Evolutionary conservation across 805 yeast species (phyloP).

Genomic region (Teunomyces barrocoloradensis): DNA sequence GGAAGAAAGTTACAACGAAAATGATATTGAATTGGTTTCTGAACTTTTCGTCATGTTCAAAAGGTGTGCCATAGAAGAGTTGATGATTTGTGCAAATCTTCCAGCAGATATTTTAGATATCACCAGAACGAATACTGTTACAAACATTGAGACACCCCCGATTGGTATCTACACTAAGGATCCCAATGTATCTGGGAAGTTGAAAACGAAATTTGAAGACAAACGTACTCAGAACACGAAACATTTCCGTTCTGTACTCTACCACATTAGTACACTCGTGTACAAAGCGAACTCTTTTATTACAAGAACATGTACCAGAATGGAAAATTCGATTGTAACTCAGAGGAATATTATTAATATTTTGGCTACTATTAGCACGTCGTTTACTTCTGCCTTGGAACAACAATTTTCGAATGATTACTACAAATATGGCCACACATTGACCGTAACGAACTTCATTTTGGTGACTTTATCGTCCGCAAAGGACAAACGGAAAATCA

Average conservation of each 20-base stretch:
- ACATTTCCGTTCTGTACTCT: not conserved
- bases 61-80: constrained; percentile 58
- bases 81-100: constrained; percentile 43
- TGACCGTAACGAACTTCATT: constrained; percentile 36
- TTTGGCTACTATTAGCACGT: constrained; percentile 22
- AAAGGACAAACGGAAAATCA: constrained; percentile 24
- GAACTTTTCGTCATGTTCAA: constrained; percentile 37
- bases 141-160: constrained; percentile 33
- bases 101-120: constrained; percentile 47
- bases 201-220: not conserved
- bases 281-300: not conserved
- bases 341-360: constrained; percentile 42
- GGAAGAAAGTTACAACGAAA: constrained; percentile 36
- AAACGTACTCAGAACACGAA: not conserved
- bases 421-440: constrained; percentile 22
- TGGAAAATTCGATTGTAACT: constrained; percentile 12
- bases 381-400: constrained; percentile 26
- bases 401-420: constrained; percentile 16
- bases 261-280: not conserved
- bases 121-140: constrained; percentile 34
- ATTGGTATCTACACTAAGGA: constrained; percentile 44
- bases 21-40: constrained; percentile 40
- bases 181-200: not conserved
- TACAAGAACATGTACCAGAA: not conserved
- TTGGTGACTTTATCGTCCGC: constrained; percentile 25